Evolutionary conservation across 192 early-diverging fungal species (phyloP).

Genomic region (Linnemannia schmuckeri): DNA sequence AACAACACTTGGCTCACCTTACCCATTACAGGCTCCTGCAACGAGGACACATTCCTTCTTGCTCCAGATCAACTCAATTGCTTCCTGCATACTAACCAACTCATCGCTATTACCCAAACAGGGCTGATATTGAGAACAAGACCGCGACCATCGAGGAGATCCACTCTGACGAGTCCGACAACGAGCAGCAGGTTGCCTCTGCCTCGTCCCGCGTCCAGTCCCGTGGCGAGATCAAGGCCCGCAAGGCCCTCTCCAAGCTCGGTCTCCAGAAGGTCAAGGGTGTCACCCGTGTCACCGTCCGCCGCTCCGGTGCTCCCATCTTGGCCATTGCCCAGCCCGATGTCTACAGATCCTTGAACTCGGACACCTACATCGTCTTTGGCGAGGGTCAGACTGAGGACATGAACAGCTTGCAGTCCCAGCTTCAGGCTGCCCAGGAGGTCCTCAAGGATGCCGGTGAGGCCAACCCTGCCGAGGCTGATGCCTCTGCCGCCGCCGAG

Average conservation of each 20-base stretch:
- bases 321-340: slow-evolving; percentile 92
- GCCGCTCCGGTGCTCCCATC: slow-evolving; percentile 76
- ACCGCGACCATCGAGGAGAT: slow-evolving; percentile 59
- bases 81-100: background rate
- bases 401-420: slow-evolving; percentile 76
- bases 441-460: slow-evolving; percentile 66
- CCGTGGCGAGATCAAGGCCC: slow-evolving; percentile 95
- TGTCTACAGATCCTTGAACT: slow-evolving; percentile 91
- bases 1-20: too few species aligned
- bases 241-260: slow-evolving; percentile 94
- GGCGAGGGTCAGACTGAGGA: slow-evolving; percentile 95
- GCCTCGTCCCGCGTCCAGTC: slow-evolving; percentile 65
- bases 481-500: slow-evolving; percentile 61
- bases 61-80: background rate
- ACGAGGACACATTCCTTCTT: too few species aligned
- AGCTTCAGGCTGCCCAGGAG: slow-evolving; percentile 74
- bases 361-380: slow-evolving; percentile 96
- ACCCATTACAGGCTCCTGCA: too few species aligned
- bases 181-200: slow-evolving; percentile 39
- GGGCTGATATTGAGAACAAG: slow-evolving; percentile 59
- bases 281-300: slow-evolving; percentile 91
- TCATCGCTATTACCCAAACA: background rate
- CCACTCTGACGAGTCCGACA: slow-evolving; percentile 38
- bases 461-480: slow-evolving; percentile 53
- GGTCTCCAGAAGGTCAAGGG: slow-evolving; percentile 90